phyloP scores from a whole-genome alignment of 345 rosid species.

The Acer campestre region DNA sequence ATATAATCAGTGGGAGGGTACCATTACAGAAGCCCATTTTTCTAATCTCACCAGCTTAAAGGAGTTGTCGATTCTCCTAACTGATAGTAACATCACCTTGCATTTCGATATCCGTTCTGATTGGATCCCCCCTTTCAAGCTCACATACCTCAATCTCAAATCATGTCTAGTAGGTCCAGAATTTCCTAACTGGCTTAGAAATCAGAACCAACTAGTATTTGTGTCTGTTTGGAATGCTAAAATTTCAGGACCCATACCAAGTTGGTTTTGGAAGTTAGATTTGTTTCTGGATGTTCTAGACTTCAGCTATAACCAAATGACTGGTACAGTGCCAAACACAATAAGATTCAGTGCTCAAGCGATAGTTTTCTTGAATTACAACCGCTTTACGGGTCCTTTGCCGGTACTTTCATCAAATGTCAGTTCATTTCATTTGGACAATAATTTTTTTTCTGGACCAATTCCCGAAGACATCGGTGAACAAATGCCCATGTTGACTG shows the following conservation, averaged over 20 bases:
- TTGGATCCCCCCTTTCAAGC: conserved; percentile 36
- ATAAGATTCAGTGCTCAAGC: not conserved
- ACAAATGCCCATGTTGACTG: conserved; percentile 10
- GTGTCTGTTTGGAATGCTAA: conserved; percentile 5
- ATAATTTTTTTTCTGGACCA: conserved; percentile 26
- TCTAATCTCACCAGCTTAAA: not conserved
- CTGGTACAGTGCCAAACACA: conserved; percentile 13
- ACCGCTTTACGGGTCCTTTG: conserved; percentile 25
- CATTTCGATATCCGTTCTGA: not conserved
- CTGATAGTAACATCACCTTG: not conserved
- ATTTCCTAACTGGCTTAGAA: conserved; percentile 29
- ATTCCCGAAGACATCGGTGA: conserved; percentile 10
- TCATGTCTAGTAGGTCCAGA: conserved; percentile 24
- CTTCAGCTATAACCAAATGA: conserved; percentile 18
- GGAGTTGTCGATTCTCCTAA: not conserved
- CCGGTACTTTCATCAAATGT: conserved; percentile 28
- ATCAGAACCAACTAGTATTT: conserved; percentile 12
- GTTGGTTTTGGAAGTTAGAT: conserved; percentile 27
- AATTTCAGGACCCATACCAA: conserved; percentile 12
- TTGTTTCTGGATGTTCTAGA: conserved; percentile 5
- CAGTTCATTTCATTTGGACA: conserved; percentile 4
- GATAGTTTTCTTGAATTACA: conserved; percentile 20
- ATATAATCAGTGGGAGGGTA: conserved; percentile 20
- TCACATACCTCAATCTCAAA: conserved; percentile 15
- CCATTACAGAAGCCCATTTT: not conserved